Evolutionary conservation across 2,329 filamentous ascomycete species (phyloP), one percentile per base, ranked within the genome.

Genomic region (Fonsecaea multimorphosa): DNA sequence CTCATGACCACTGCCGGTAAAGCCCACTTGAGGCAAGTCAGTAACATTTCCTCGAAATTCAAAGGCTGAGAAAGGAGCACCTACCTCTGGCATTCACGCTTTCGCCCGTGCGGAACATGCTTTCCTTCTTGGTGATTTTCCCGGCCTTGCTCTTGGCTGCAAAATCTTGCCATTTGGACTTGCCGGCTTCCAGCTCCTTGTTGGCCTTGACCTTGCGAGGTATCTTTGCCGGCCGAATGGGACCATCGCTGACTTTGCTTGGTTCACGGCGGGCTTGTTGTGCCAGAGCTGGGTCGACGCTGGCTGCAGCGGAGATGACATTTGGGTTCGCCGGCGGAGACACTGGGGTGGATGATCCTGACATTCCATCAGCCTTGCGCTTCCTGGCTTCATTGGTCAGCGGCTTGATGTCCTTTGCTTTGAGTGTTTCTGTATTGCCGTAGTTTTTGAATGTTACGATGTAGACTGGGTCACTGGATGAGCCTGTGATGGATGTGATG

Each of bases 381-480:
- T 97, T 88, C 76, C 84, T 93, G 71, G 85, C 85, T 74, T 87
- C 84, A 79, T 86, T 89, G 58, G 87, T 86, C 38, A 95, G 81
- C 58, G 93, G 91, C 73, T 91, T 89, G 70, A 97, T 91, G 74
- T 98, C 93, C 78, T 90, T 89, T 68, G 90, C 87, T 66, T 89
- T 87, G 67, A 96, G 80, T 36, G 91, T 95, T 78, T 97, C 93
- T 53, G 90, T 92, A 24, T 86, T 92, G 36, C 69, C 69, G 80
- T 98, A 98, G 74, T 88, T 91, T 80, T 96, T 94, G 84, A 98
- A 99, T 72, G 91, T 95, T 78, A 99, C 93, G 55, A 92, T 90
- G 77, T 97, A 99, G 69, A 97, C 91, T 38, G 93, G 94, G 59
- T 92, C 91, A 51, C 88, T 91, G n/a, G 90, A 89, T 8, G 93